Conservation (phyloP, 1,284 basidiomycete species). For the Farysia itapuensis region DNA sequence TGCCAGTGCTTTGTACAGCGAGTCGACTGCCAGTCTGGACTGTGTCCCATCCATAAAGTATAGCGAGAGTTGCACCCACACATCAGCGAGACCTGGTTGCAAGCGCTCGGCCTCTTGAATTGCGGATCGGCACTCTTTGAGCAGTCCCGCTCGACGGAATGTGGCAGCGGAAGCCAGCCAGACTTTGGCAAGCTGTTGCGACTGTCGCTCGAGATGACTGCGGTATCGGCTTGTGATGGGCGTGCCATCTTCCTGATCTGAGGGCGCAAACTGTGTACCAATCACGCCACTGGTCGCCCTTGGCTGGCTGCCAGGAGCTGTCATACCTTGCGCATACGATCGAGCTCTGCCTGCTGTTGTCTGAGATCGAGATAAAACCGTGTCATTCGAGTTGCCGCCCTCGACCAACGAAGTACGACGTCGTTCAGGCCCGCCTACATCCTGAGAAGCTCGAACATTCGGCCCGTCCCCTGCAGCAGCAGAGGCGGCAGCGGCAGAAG, state of each 20-base stretch:
- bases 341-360: conserved; percentile 8
- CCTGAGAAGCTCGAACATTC: conserved; percentile 5
- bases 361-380: conserved; percentile 10
- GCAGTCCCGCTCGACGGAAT: conserved; percentile 83
- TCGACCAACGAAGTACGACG: conserved; percentile 23
- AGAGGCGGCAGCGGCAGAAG: conserved; percentile 28
- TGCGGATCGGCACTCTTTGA: conserved; percentile 83
- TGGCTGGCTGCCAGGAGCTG: not conserved
- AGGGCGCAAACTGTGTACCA: conserved; percentile 11
- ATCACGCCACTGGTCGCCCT: conserved; percentile 2
- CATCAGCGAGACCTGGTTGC: conserved; percentile 80
- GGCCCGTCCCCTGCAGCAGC: conserved; percentile 11
- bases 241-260: conserved; percentile 14
- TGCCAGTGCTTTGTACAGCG: conserved; percentile 57
- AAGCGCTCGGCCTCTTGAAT: conserved; percentile 92
- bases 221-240: conserved; percentile 14
- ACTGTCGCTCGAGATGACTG: conserved; percentile 27
- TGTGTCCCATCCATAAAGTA: conserved; percentile 28
- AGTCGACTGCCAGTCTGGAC: conserved; percentile 43
- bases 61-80: conserved; percentile 77
- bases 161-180: conserved; percentile 94
- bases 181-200: conserved; percentile 70
- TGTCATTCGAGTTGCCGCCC: conserved; percentile 9
- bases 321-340: conserved; percentile 16
- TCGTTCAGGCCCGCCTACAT: conserved; percentile 14